A percentile compares a stretch with the other conserved stretches of the same genome.
Conservation (phyloP, 2,329 filamentous ascomycete species). For the Arthrobotrys sphaeroides region DNA sequence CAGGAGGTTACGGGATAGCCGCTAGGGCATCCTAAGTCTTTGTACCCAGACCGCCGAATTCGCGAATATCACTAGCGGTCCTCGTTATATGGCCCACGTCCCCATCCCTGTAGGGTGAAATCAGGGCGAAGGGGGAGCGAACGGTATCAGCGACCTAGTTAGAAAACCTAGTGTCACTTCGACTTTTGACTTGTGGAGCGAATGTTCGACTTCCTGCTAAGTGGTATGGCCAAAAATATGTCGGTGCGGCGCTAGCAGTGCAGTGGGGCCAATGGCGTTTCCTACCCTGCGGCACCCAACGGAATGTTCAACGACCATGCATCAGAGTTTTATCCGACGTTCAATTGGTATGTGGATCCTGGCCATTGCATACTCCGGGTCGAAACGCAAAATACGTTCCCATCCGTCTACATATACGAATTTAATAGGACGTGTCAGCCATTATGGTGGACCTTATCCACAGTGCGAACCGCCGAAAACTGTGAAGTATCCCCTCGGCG, state of each 20-base stretch:
- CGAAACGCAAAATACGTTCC: constrained; percentile 58
- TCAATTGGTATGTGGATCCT: constrained; percentile 60
- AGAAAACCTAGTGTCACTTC: constrained; percentile 50
- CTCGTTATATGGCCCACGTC: constrained; percentile 57
- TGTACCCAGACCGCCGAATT: no score
- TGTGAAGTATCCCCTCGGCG: constrained; percentile 58
- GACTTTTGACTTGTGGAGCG: constrained; percentile 40
- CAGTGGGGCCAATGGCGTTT: no score
- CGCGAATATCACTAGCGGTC: constrained; percentile 58
- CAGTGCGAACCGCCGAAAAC: constrained; percentile 59
- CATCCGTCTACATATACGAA: constrained; percentile 60
- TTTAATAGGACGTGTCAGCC: constrained; percentile 63
- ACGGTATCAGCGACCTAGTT: neutral
- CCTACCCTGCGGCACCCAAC: no score
- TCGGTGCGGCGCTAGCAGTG: no score
- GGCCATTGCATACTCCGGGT: constrained; percentile 60
- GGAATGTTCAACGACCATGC: constrained; percentile 60
- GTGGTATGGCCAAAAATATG: no score
- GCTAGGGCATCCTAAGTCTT: constrained; percentile 2
- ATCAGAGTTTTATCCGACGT: constrained; percentile 59
- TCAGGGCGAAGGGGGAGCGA: constrained; percentile 58
- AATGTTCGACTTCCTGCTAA: no score
- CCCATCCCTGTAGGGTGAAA: constrained; percentile 61
- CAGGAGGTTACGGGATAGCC: no score
- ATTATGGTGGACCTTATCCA: constrained; percentile 57